Base-by-base conservation (phyloP, 441 rosid species). In the Euphorbia corollata region DNA sequence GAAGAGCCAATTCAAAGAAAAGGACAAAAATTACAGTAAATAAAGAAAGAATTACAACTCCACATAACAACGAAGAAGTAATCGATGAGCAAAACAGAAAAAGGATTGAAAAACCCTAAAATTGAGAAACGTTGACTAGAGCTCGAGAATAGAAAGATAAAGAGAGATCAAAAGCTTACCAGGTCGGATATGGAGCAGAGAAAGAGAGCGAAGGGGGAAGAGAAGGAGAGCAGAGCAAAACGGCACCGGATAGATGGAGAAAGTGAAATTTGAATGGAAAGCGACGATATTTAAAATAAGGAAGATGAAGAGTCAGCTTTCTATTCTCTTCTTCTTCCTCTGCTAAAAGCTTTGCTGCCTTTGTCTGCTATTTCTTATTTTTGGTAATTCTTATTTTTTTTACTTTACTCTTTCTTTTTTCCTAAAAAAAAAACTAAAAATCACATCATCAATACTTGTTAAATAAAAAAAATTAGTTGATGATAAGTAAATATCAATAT, bases 271-370 rank as follows among this genome's bases (percentile, higher is more conserved):
- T 19, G 43, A 36, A 19, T 18, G 8, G 27, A 34, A 63, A 4
- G n/a, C 15, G 16, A 53, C 18, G 12, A 8, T 8, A 47, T 55
- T 8, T n/a, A 8, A 7, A 4, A 6, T 30, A n/a, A 62, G 19
- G 50, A 61, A 22, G 79, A 71, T 56, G 36, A 68, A 60, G 66
- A 59, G 57, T 66, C 69, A 66, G 73, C 63, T 74, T 69, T 81
- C 60, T 43, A 36, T 36, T 45, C 15, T 45, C 15, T 13, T 45
- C 15, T 45, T 64, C 38, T 70, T 73, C 70, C 77, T 53, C 61
- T 69, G 64, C 72, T 53, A 61, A 68, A 36, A 36, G 61, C 72
- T 70, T 79, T 59, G 50, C 68, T 67, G 67, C 61, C 61, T 45
- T 27, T 30, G 43, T 62, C 73, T 56, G 69, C 38, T 41, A 41